Evolutionary conservation across 1,284 basidiomycete species (phyloP), one percentile per base, ranked within the genome.

Genomic region (Boletus mariae): DNA sequence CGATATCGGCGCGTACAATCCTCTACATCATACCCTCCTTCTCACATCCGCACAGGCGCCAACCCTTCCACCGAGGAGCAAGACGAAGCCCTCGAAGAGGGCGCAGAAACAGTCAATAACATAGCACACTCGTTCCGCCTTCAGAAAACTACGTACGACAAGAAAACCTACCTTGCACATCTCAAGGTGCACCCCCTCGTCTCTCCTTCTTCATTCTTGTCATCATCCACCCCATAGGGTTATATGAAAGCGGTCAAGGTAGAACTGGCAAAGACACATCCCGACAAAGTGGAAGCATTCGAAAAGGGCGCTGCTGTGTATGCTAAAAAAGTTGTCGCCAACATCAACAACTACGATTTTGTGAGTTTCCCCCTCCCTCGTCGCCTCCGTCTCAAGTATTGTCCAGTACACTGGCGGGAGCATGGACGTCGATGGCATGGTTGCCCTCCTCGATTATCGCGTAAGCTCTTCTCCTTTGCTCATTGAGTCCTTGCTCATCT

Each of bases 81-180:
- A 47, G 86, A 85, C 3, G 97, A 99, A 60, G 80, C 78, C 31
- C 73, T 97, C 55, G 95, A 94, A 71, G 87, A 91, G 15, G 92
- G 90, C 61, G 80, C 84, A 32, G 42, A 54, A 17, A 77, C 79
- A 60, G 89, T 97, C 69, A 99, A 95, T 87, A 94, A 99, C 75
- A 80, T 99, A 62, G 87, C 88, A 57, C 77, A 94, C 80, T 93
- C 94, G 47, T 95, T 96, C 86, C 89, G 94, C 67, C 88, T 99
- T 58, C 84, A 92, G 69, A 46, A 72, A 37, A 96, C 93, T 29
- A 38, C 67, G 8, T 99, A 97, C 73, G 94, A 98, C 79, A 99
- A 98, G 77, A 98, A 98, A 76, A 73, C 75, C 38, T 99, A 83
- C 77, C 76, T 94, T 45, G 73, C 79, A 42, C 88, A 96, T 75